Percentiles rank a stretch among this genome's conserved stretches.
phyloP scores from a whole-genome alignment of 176 grass and related monocot genomes.

The Eragrostis curvula region DNA sequence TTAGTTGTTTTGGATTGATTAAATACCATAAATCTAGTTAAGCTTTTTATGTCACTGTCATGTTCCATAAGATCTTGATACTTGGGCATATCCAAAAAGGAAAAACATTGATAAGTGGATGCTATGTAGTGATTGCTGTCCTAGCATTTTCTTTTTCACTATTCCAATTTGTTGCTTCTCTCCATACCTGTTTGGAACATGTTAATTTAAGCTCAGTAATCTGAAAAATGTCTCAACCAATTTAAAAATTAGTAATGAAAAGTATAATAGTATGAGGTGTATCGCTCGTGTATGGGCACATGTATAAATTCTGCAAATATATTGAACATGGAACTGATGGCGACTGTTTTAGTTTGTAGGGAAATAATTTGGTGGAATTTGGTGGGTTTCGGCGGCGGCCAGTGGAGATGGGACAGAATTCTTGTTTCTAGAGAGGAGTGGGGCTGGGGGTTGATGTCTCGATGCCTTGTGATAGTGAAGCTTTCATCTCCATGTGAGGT shows the following conservation, averaged over 20 bases:
- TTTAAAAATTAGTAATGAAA: not conserved
- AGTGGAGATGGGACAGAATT: constrained; percentile 40
- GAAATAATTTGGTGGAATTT: constrained; percentile 42
- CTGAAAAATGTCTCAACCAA: not conserved
- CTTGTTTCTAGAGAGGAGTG: constrained; percentile 52
- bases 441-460: constrained; percentile 28
- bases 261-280: not conserved
- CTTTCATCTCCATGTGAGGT: constrained; percentile 43
- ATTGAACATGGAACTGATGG: constrained; percentile 18
- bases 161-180: not conserved
- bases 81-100: not conserved
- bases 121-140: not conserved
- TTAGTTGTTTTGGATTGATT: not conserved
- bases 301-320: not conserved
- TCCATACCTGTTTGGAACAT: not conserved
- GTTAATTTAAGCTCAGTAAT: not conserved
- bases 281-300: not conserved
- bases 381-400: not conserved
- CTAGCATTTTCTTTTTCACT: not conserved
- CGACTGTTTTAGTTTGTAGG: constrained; percentile 37
- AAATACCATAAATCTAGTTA: not conserved
- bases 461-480: constrained; percentile 37
- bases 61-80: not conserved
- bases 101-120: not conserved
- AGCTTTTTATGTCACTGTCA: not conserved